Evolutionary conservation across 2,329 filamentous ascomycete genomes (phyloP).

Genomic region (Exophiala oligosperma): DNA sequence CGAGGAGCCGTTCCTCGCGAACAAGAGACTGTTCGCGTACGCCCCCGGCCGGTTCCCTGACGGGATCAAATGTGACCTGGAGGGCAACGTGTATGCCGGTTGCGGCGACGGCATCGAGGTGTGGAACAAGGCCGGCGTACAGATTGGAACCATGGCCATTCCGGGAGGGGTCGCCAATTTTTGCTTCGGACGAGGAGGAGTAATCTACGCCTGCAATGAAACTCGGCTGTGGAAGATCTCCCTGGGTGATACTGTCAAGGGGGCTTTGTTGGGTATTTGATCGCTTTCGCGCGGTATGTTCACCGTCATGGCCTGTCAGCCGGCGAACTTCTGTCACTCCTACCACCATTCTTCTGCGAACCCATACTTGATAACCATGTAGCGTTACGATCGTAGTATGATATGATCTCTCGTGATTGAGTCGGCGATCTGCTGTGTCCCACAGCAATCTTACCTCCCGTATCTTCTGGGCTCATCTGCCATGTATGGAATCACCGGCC

Average conservation of each 20-base stretch:
- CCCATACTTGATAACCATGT: too few relatives aligned
- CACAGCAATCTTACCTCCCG: too few relatives aligned
- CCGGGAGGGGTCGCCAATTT: conserved; percentile 51
- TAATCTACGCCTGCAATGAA: conserved; percentile 10
- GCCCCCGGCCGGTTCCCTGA: conserved; percentile 49
- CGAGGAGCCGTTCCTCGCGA: conserved; percentile 42
- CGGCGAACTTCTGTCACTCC: too few relatives aligned
- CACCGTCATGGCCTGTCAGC: too few relatives aligned
- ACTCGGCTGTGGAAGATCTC: conserved; percentile 37
- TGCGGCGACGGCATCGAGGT: conserved; percentile 57
- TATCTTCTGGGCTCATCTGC: too few relatives aligned
- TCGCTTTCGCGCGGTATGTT: background rate
- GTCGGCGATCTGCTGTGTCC: too few relatives aligned
- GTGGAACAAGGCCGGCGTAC: conserved; percentile 49
- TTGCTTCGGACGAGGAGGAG: conserved; percentile 40
- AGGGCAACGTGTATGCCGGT: conserved; percentile 57
- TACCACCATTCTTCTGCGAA: too few relatives aligned
- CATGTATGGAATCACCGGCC: too few relatives aligned
- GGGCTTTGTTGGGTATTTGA: background rate
- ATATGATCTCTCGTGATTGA: too few relatives aligned
- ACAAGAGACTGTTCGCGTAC: conserved; percentile 55
- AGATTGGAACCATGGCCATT: conserved; percentile 59
- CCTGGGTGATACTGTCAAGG: conserved; percentile 41
- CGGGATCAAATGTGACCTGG: conserved; percentile 50
- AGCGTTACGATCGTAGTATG: too few relatives aligned